A percentile compares a stretch with the other conserved stretches of the same genome.
Evolutionary conservation across 257 asterid species (phyloP).

Genomic region (Eustoma russellianum): DNA sequence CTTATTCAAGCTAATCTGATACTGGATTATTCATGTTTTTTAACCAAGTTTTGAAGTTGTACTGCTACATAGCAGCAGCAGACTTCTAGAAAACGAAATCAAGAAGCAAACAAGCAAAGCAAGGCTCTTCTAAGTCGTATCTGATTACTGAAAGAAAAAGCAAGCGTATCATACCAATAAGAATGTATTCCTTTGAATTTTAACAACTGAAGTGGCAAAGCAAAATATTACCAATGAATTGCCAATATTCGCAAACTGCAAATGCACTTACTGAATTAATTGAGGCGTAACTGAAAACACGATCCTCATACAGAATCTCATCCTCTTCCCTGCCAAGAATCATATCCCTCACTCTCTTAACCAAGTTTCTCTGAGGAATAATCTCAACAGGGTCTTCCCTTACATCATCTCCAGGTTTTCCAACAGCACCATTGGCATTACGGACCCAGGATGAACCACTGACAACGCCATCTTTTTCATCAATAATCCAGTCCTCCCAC

Average conservation of each 20-base stretch:
- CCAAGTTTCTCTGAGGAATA: conserved; percentile 65
- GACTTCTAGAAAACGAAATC: background rate
- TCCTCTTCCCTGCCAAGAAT: conserved; percentile 75
- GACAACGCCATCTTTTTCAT: conserved; percentile 36
- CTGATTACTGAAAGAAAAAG: background rate
- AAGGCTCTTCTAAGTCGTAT: too few relatives aligned
- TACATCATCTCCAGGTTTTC: conserved; percentile 25
- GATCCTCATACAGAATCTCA: conserved; percentile 86
- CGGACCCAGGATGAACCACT: conserved; percentile 52
- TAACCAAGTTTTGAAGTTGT: background rate
- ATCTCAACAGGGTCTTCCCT: conserved; percentile 39
- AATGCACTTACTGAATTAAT: conserved; percentile 61
- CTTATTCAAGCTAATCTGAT: too few relatives aligned
- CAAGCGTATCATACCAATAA: background rate
- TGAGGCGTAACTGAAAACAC: conserved; percentile 84
- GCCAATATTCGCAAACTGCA: background rate
- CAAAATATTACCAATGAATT: too few relatives aligned
- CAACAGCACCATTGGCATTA: conserved; percentile 35
- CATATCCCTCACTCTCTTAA: conserved; percentile 62
- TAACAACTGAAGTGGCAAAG: background rate
- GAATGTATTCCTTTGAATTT: background rate
- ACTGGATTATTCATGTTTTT: background rate
- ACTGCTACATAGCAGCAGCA: background rate
- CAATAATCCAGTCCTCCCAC: conserved; percentile 98
- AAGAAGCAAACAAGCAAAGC: background rate